Percentiles rank a stretch among this genome's conserved stretches.
Conservation (phyloP, 1,284 basidiomycete genomes). For the Pisolithus thermaeus region DNA sequence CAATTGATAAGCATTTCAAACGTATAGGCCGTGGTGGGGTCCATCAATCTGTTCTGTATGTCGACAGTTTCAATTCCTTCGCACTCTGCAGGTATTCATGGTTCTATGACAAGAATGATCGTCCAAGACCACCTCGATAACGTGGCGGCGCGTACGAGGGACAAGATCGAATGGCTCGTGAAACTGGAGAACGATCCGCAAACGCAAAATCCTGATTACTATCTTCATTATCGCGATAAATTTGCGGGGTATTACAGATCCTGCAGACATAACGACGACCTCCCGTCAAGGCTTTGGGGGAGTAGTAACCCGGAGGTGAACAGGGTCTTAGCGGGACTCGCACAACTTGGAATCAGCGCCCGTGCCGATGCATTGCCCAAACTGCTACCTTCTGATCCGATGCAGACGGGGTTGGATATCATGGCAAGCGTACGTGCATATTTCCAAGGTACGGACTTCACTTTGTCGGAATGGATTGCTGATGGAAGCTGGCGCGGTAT, state of each 20-base stretch:
- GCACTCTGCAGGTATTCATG: not conserved
- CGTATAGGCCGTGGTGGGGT: slow-evolving; percentile 49
- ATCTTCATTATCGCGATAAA: slow-evolving; percentile 51
- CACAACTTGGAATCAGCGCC: slow-evolving; percentile 39
- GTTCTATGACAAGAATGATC: slow-evolving; percentile 32
- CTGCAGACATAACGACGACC: slow-evolving; percentile 27
- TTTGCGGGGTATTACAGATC: slow-evolving; percentile 46
- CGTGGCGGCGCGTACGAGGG: slow-evolving; percentile 34
- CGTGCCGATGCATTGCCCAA: slow-evolving; percentile 43
- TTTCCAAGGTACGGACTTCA: slow-evolving; percentile 50
- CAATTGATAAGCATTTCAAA: slow-evolving; percentile 45
- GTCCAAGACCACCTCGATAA: slow-evolving; percentile 43
- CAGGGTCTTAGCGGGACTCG: slow-evolving; percentile 34
- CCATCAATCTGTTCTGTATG: slow-evolving; percentile 50
- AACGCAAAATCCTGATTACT: slow-evolving; percentile 55
- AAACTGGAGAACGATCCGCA: slow-evolving; percentile 48
- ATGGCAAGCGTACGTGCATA: slow-evolving; percentile 71
- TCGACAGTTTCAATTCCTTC: slow-evolving; percentile 1
- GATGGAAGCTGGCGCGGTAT: not conserved
- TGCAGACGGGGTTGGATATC: slow-evolving; percentile 52
- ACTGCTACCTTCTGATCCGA: slow-evolving; percentile 47
- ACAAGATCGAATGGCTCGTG: slow-evolving; percentile 46
- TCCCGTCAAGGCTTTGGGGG: slow-evolving; percentile 21
- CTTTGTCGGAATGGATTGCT: not conserved
- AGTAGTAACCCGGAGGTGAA: not conserved